Evolutionary conservation across 1,139 yeast species (phyloP).

Genomic region (Taphrina pruni): DNA sequence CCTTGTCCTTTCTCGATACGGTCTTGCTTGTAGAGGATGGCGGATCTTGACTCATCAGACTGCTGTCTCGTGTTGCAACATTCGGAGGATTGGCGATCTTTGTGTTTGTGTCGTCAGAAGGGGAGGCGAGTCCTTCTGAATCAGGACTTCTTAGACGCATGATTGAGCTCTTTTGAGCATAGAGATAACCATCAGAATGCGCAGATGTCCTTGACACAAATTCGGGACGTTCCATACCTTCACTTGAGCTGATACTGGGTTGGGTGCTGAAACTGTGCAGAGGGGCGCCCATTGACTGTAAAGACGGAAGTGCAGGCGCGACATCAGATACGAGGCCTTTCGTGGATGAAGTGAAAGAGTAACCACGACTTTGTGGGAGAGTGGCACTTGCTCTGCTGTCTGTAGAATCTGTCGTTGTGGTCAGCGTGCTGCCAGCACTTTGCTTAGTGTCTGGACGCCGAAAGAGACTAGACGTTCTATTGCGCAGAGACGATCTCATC

Average conservation of each 20-base stretch:
- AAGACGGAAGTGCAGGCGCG: constrained; percentile 1
- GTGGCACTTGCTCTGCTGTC: not conserved
- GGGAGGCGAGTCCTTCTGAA: not conserved
- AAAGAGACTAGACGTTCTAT: constrained; percentile 12
- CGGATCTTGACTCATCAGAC: not conserved
- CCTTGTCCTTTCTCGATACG: not conserved
- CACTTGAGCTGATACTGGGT: not conserved
- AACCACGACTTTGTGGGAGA: constrained; percentile 3
- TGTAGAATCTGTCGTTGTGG: constrained; percentile 4
- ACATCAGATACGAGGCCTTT: not conserved
- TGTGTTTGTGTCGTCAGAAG: not conserved
- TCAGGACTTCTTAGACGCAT: not conserved
- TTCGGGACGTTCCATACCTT: not conserved
- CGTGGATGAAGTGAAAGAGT: constrained; percentile 8
- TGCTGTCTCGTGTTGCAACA: not conserved
- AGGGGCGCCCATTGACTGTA: not conserved
- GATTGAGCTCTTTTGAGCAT: constrained; percentile 1
- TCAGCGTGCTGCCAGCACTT: not conserved
- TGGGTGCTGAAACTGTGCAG: not conserved
- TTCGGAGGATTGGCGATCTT: not conserved
- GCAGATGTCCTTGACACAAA: not conserved
- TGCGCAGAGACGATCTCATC: constrained; percentile 1
- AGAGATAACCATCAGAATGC: constrained; percentile 1
- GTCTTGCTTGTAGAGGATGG: not conserved
- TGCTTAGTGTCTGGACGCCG: constrained; percentile 7